Evolutionary conservation across 2,329 filamentous ascomycete genomes (phyloP).

Genomic region (Epichloe baconii): DNA sequence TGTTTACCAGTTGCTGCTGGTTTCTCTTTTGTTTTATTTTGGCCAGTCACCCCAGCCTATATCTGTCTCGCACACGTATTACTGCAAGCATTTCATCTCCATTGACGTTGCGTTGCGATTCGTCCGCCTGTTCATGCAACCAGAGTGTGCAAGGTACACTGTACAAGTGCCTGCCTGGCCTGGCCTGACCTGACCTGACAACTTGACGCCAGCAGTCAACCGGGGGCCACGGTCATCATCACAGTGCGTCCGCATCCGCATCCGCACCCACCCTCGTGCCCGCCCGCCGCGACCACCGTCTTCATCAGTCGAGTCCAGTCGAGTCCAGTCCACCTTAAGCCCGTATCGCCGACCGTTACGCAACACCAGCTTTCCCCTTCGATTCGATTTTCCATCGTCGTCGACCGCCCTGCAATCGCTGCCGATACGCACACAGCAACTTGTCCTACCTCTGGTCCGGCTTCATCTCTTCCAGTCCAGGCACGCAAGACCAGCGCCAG

Average conservation of each 20-base stretch:
- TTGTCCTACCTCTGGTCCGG: slow-evolving; percentile 8
- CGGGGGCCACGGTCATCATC: not conserved
- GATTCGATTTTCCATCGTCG: slow-evolving; percentile 1
- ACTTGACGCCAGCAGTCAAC: not conserved
- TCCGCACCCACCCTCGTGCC: slow-evolving; percentile 3
- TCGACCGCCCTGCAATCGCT: not conserved
- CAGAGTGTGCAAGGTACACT: not conserved
- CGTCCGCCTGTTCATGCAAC: not conserved
- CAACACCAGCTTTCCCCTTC: slow-evolving; percentile 3
- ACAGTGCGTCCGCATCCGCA: slow-evolving; percentile 1
- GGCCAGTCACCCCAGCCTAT: no score
- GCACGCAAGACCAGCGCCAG: not conserved
- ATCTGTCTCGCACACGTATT: no score
- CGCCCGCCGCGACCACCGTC: not conserved
- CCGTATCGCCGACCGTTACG: slow-evolving; percentile 8
- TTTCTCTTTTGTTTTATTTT: not conserved
- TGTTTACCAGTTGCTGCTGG: not conserved
- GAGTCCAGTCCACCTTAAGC: slow-evolving; percentile 6
- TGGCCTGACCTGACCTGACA: not conserved
- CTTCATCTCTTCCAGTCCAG: slow-evolving; percentile 3
- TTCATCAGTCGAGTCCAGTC: slow-evolving; percentile 1
- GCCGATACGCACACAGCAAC: slow-evolving; percentile 8
- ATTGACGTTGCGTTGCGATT: no score
- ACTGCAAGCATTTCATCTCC: no score
- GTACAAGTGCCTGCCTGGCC: not conserved